Evolutionary conservation across 805 yeast genomes (phyloP).

Genomic region (Candida manassasensis): DNA sequence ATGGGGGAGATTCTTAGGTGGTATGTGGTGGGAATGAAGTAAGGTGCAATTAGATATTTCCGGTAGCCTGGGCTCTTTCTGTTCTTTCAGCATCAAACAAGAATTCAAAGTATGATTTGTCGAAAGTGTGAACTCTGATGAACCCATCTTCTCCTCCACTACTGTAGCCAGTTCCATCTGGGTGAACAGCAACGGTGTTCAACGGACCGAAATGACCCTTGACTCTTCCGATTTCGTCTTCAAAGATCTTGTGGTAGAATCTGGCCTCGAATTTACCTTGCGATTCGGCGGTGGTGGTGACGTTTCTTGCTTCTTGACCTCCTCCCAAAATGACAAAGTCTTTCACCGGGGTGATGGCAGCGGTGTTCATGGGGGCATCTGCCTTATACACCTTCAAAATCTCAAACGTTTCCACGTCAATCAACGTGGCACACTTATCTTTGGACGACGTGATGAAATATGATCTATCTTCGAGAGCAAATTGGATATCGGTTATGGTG

Average conservation of each 20-base stretch:
- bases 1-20: too few relatives aligned
- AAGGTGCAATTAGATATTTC: constrained; percentile 23
- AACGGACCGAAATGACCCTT: constrained; percentile 99
- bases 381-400: constrained; percentile 71
- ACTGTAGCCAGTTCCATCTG: constrained; percentile 89
- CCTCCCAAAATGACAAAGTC: constrained; percentile 94
- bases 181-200: constrained; percentile 89
- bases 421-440: constrained; percentile 77
- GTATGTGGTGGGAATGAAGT: too few relatives aligned
- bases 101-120: constrained; percentile 88
- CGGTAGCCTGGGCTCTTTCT: constrained; percentile 45
- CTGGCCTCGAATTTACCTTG: constrained; percentile 98
- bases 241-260: constrained; percentile 90
- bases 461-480: constrained; percentile 71
- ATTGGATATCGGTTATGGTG: constrained; percentile 80
- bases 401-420: constrained; percentile 73
- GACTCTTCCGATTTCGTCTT: constrained; percentile 94
- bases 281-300: constrained; percentile 89
- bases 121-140: constrained; percentile 90
- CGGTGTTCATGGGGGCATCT: constrained; percentile 93
- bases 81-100: constrained; percentile 87
- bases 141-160: constrained; percentile 99
- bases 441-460: constrained; percentile 91
- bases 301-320: constrained; percentile 98
- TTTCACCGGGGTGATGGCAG: constrained; percentile 89